A percentile compares a stretch with the other conserved stretches of the same genome.
These are phyloP conservation scores for Cryptococcus maquisensis DNA, from an alignment of 1,284 basidiomycete species.

Conservation along the genomic window DNA sequence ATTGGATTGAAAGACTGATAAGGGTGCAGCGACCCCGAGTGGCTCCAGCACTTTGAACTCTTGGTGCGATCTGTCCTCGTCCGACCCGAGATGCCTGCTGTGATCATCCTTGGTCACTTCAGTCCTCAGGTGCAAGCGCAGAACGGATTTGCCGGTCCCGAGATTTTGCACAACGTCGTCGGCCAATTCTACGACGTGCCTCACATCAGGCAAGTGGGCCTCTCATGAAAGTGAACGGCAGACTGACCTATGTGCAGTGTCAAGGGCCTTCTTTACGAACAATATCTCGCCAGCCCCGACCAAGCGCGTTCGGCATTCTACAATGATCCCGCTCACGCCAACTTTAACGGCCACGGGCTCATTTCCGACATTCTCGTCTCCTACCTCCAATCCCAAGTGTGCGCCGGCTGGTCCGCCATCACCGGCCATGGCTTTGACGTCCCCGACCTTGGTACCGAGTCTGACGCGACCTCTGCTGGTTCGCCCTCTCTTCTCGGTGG, in stretches of 20 bases:
- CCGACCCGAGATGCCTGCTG: slow-evolving; percentile 79
- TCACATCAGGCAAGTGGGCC: slow-evolving; percentile 60
- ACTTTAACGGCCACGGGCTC: slow-evolving; percentile 70
- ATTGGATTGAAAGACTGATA: neutral
- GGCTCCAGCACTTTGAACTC: slow-evolving; percentile 79
- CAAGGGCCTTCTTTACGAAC: slow-evolving; percentile 74
- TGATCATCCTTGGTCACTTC: slow-evolving; percentile 88
- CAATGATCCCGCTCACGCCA: slow-evolving; percentile 77
- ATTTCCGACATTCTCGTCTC: slow-evolving; percentile 78
- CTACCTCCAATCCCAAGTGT: slow-evolving; percentile 83
- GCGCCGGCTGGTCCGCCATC: slow-evolving; percentile 72
- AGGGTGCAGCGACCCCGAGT: slow-evolving; percentile 59
- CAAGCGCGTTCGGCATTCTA: slow-evolving; percentile 65
- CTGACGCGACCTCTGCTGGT: slow-evolving; percentile 34
- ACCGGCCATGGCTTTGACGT: slow-evolving; percentile 61
- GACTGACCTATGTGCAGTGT: slow-evolving; percentile 51
- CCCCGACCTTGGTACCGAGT: slow-evolving; percentile 50
- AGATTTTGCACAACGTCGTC: slow-evolving; percentile 78
- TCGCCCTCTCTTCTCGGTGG: slow-evolving; percentile 33
- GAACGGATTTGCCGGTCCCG: slow-evolving; percentile 79
- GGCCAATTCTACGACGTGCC: slow-evolving; percentile 95
- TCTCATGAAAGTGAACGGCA: neutral
- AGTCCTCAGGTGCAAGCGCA: slow-evolving; percentile 71
- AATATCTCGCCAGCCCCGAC: slow-evolving; percentile 70
- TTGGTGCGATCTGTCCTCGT: slow-evolving; percentile 84